These are phyloP conservation scores for Sclerotinia sclerotiorum DNA, from an alignment of 2,329 filamentous ascomycete species.

Conservation along the genomic window DNA sequence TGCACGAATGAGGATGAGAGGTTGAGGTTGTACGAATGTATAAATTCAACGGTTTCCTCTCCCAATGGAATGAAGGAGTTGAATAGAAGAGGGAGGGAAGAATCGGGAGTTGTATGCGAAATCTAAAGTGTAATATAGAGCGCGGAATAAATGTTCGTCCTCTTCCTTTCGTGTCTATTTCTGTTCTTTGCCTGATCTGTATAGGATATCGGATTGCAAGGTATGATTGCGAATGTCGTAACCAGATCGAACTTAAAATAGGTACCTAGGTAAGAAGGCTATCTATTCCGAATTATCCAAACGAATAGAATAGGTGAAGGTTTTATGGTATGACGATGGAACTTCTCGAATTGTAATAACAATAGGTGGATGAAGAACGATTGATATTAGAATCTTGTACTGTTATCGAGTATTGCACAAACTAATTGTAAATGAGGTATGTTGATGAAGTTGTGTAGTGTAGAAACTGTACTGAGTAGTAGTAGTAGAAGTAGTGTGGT, in stretches of 20 bases:
- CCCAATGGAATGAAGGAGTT: not conserved
- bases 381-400: not conserved
- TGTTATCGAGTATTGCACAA: not conserved
- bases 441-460: not conserved
- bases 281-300: constrained; percentile 24
- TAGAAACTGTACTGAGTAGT: not conserved
- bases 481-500: not conserved
- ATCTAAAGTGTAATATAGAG: not conserved
- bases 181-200: not conserved
- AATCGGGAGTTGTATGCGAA: not conserved
- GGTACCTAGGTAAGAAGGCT: not conserved
- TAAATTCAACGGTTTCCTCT: too few species aligned
- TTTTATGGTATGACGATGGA: not conserved
- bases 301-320: constrained; percentile 5
- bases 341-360: not conserved
- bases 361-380: not conserved
- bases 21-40: not conserved
- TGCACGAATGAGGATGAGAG: not conserved
- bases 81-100: not conserved
- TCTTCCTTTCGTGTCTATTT: not conserved
- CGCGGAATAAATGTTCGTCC: not conserved
- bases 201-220: not conserved
- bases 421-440: constrained; percentile 1
- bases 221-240: not conserved
- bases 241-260: constrained; percentile 3